Evolutionary conservation across 2,329 filamentous ascomycete genomes (phyloP).

Genomic region (Fusarium sp.): DNA sequence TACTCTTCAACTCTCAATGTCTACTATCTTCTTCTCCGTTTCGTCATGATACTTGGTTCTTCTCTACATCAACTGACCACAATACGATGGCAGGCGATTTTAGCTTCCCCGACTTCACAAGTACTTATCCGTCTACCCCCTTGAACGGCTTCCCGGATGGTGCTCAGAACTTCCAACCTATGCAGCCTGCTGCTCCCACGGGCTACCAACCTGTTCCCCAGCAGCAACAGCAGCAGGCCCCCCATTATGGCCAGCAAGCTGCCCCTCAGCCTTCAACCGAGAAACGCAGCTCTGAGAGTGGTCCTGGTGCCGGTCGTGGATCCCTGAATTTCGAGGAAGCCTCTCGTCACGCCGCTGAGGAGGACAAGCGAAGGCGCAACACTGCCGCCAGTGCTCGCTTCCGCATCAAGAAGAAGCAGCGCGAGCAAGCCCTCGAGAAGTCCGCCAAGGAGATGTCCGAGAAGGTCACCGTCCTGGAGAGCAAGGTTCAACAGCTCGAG

Average conservation of each 20-base stretch:
- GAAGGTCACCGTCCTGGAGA: constrained; percentile 80
- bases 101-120: constrained; percentile 67
- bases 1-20: constrained; percentile 39
- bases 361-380: constrained; percentile 90
- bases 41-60: constrained; percentile 44
- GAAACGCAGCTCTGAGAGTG: constrained; percentile 62
- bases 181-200: constrained; percentile 66
- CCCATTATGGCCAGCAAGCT: constrained; percentile 51
- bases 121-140: constrained; percentile 64
- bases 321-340: constrained; percentile 75
- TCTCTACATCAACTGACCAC: constrained; percentile 47
- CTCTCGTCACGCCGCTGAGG: constrained; percentile 81
- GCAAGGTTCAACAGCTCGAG: constrained; percentile 80
- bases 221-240: constrained; percentile 42
- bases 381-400: constrained; percentile 90
- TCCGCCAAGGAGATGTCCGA: constrained; percentile 87
- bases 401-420: constrained; percentile 96
- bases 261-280: constrained; percentile 54
- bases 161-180: constrained; percentile 61
- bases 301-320: constrained; percentile 55
- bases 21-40: constrained; percentile 31
- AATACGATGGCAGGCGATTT: constrained; percentile 69
- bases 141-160: constrained; percentile 58
- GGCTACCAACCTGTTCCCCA: constrained; percentile 59
- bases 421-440: constrained; percentile 86